Evolutionary conservation across 1,284 basidiomycete species (phyloP).

Genomic region (Lentinula novae-zelandiae): DNA sequence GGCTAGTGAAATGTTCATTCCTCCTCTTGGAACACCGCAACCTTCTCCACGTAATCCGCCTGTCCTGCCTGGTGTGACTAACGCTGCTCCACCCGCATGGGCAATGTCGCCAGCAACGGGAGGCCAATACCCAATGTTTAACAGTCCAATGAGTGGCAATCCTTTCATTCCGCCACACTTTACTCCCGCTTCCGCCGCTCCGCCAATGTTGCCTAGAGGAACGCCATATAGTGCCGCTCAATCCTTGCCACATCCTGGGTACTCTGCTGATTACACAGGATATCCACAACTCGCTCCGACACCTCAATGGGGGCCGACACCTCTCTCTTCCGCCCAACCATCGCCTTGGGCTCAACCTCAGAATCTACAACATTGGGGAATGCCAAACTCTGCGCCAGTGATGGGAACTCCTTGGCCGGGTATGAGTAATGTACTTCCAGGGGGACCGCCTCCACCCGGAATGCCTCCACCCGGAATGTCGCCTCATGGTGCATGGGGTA

Average conservation of each 20-base stretch:
- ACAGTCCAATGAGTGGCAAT: not conserved
- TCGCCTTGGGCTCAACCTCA: not conserved
- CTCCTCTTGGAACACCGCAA: conserved; percentile 12
- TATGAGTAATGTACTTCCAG: not conserved
- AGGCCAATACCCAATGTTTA: conserved; percentile 8
- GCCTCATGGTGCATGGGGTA: not conserved
- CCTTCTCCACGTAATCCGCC: conserved; percentile 8
- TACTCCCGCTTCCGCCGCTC: not conserved
- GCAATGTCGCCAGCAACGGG: not conserved
- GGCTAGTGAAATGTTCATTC: conserved; percentile 11
- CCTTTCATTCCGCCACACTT: conserved; percentile 7
- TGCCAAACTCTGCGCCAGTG: not conserved
- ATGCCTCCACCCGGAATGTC: not conserved
- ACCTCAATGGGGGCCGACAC: not conserved
- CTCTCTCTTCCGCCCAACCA: not conserved
- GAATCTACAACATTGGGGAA: not conserved
- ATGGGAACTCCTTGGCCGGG: not conserved
- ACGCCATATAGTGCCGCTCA: not conserved
- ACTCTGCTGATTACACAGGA: conserved; percentile 11
- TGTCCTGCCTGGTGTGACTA: not conserved
- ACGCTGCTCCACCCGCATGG: conserved; percentile 2
- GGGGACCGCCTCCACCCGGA: not conserved
- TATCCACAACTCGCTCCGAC: conserved; percentile 2
- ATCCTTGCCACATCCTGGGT: not conserved
- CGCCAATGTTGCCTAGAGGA: not conserved